Evolutionary conservation across 257 asterid species (phyloP).

Genomic region (Plantago elongata): DNA sequence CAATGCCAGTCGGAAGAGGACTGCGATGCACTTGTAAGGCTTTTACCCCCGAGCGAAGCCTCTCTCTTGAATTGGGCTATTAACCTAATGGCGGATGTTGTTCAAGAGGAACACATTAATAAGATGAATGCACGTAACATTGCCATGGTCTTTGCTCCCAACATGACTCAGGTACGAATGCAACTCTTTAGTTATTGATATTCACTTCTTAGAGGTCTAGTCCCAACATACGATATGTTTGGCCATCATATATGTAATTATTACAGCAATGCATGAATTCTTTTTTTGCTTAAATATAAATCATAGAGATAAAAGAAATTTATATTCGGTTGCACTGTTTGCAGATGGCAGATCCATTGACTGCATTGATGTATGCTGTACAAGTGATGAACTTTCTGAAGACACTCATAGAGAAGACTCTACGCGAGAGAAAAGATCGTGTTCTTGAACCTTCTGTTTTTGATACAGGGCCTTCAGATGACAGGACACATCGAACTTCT

Average conservation of each 20-base stretch:
- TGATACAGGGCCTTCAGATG: slow-evolving; percentile 51
- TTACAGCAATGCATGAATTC: background rate
- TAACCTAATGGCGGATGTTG: slow-evolving; percentile 94
- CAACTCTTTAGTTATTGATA: background rate
- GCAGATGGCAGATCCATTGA: slow-evolving; percentile 91
- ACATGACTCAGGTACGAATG: slow-evolving; percentile 83
- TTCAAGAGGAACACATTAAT: slow-evolving; percentile 71
- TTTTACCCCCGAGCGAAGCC: slow-evolving; percentile 82
- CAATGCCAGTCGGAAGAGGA: slow-evolving; percentile 89
- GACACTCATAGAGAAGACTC: slow-evolving; percentile 75
- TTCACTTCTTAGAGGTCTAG: background rate
- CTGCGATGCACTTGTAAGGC: slow-evolving; percentile 62
- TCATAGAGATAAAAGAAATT: background rate
- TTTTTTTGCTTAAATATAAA: background rate
- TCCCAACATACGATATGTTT: background rate
- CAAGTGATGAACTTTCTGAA: slow-evolving; percentile 92
- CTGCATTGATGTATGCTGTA: slow-evolving; percentile 88
- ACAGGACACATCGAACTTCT: slow-evolving; percentile 50
- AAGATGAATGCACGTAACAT: slow-evolving; percentile 93
- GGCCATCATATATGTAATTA: background rate
- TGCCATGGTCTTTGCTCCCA: slow-evolving; percentile 98
- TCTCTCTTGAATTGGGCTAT: slow-evolving; percentile 87
- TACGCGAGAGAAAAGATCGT: slow-evolving; percentile 60
- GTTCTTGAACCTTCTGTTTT: slow-evolving; percentile 40
- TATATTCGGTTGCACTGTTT: slow-evolving; percentile 4